Evolutionary conservation across 2,329 filamentous ascomycete species (phyloP), one percentile per base, ranked within the genome.

Genomic region (Ascochyta viciae-villosae): DNA sequence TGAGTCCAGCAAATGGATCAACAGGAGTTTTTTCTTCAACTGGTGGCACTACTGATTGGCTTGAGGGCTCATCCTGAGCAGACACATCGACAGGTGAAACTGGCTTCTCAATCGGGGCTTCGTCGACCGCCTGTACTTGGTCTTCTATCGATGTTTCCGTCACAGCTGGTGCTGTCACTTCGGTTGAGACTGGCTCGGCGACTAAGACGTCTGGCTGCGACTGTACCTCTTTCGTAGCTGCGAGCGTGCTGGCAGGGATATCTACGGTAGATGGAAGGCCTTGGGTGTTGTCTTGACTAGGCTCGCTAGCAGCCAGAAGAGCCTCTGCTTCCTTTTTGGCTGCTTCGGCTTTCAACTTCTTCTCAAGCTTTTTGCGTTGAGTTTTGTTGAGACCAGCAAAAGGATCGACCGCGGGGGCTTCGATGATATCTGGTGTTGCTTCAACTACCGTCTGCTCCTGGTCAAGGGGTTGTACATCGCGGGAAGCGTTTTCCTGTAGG

Each of bases 281-380:
- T 31, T 13, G 1, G 33, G 8, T 16, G 4, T 35, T 35, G 7
- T 16, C 33, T 35, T n/a, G 15, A n/a, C 8, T 10, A 35, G 33
- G 15, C 9, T 35, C n/a, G n/a, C 15, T 35, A 16, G 33, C 6
- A n/a, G 6, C 8, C 3, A 10, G n/a, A n/a, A 10, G 15, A 16
- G 33, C n/a, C 8, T 35, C 33, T 35, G 33, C 33, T 16, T n/a
- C 33, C 6, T n/a, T n/a, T 45, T 62, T 60, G 24, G 51, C 49
- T 31, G 62, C 58, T 27, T 67, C 70, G 2, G 57, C 48, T 22
- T 63, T 71, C 63, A 79, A 74, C 54, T 76, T 78, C 61, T 62
- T 60, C 46, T 66, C 60, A 3, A 70, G 60, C 54, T 64, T 72
- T 61, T 69, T 68, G 34, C 57, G 64, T 39, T 72, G 63, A 33